A percentile compares a stretch with the other conserved stretches of the same genome.
phyloP scores from a whole-genome alignment of 2,329 filamentous ascomycete genomes.

The Didymella keratinophila region DNA sequence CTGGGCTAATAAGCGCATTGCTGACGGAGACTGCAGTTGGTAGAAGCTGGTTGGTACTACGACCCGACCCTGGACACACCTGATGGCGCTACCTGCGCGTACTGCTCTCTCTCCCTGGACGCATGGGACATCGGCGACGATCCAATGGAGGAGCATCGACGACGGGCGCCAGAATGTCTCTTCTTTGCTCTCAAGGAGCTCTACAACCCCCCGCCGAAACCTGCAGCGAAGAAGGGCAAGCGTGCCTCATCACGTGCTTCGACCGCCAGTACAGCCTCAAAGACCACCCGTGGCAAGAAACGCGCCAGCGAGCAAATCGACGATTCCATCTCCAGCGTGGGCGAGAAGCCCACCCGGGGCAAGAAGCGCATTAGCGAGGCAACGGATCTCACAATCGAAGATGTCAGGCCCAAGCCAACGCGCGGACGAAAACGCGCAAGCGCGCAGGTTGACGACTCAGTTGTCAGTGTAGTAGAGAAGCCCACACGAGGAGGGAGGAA shows the following conservation, averaged over 20 bases:
- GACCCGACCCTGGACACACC: constrained; percentile 83
- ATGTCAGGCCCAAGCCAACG: constrained; percentile 9
- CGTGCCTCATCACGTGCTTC: constrained; percentile 37
- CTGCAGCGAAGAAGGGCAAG: constrained; percentile 39
- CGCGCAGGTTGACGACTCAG: constrained; percentile 23
- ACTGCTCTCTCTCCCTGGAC: constrained; percentile 88
- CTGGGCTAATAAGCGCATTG: constrained; percentile 51
- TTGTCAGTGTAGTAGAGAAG: constrained; percentile 17
- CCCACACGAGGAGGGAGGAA: constrained; percentile 19
- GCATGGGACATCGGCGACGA: constrained; percentile 95
- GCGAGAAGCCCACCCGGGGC: constrained; percentile 11
- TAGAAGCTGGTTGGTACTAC: constrained; percentile 92
- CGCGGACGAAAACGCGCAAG: constrained; percentile 31
- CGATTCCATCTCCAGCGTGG: constrained; percentile 7
- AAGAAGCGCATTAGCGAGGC: constrained; percentile 28
- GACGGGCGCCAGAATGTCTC: constrained; percentile 77
- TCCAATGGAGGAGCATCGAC: constrained; percentile 87
- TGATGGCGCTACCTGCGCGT: constrained; percentile 89
- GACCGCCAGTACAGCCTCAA: constrained; percentile 29
- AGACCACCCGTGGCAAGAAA: constrained; percentile 27
- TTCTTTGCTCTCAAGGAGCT: constrained; percentile 79
- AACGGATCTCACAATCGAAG: constrained; percentile 12
- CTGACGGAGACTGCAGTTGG: constrained; percentile 88
- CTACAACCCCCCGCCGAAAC: constrained; percentile 47
- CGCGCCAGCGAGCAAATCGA: constrained; percentile 33